Evolutionary conservation across 1,284 basidiomycete genomes (phyloP).

Genomic region (Meripilus lineatus): DNA sequence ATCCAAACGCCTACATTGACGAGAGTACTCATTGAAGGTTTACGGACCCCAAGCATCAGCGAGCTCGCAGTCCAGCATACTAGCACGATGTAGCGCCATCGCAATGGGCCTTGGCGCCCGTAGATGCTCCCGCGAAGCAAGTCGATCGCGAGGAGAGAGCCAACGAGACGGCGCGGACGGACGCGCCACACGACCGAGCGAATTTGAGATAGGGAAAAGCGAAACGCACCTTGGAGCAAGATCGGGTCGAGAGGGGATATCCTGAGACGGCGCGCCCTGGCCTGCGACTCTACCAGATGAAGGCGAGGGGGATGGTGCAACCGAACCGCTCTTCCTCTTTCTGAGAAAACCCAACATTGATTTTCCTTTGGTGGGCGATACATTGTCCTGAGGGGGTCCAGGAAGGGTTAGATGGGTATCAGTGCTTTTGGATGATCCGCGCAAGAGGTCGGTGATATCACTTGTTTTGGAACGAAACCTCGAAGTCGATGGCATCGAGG

Average conservation of each 20-base stretch:
- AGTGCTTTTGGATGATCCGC: constrained; percentile 14
- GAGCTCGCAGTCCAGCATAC: too few species aligned
- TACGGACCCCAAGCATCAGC: too few species aligned
- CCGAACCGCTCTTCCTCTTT: constrained; percentile 22
- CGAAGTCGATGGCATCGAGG: constrained; percentile 19
- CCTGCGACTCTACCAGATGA: constrained; percentile 7
- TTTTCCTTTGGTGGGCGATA: constrained; percentile 19
- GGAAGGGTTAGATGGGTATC: constrained; percentile 15
- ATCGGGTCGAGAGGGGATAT: constrained; percentile 6
- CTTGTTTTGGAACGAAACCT: constrained; percentile 29
- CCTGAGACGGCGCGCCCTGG: constrained; percentile 3
- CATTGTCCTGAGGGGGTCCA: constrained; percentile 11
- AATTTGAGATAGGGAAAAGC: background rate
- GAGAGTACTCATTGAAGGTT: too few species aligned
- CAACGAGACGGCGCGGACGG: background rate
- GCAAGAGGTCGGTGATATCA: constrained; percentile 30
- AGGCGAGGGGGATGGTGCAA: constrained; percentile 18
- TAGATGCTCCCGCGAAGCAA: background rate
- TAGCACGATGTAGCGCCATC: background rate
- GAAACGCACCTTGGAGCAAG: constrained; percentile 3
- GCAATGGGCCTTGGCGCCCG: background rate
- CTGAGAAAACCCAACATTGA: constrained; percentile 22
- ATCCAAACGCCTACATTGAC: too few species aligned
- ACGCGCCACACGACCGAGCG: background rate
- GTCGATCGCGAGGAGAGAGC: background rate